phyloP scores from a whole-genome alignment of 228 moss, liverwort and hornwort species.

The Sphagnum magellanicum region DNA sequence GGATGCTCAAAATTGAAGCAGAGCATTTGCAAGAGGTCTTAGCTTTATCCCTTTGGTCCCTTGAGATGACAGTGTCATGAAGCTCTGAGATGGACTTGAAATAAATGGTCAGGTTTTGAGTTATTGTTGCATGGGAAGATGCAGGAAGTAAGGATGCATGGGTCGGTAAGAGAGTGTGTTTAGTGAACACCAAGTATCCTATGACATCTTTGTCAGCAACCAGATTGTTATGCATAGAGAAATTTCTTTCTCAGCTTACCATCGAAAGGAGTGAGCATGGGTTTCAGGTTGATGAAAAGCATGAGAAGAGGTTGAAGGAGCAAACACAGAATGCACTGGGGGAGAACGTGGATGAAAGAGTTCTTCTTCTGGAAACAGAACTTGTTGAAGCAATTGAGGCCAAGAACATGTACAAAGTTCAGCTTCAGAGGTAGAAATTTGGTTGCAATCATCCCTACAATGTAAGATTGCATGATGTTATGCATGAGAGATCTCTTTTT shows the following conservation, averaged over 20 bases:
- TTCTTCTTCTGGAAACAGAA: conserved; percentile 75
- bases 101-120: too few species aligned
- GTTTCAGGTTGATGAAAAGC: conserved; percentile 72
- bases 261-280: not conserved
- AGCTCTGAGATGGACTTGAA: too few species aligned
- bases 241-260: too few species aligned
- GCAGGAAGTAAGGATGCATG: too few species aligned
- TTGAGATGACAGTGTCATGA: too few species aligned
- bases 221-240: not conserved
- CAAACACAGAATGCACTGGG: conserved; percentile 67
- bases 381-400: conserved; percentile 77
- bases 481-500: too few species aligned
- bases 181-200: not conserved
- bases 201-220: conserved; percentile 4
- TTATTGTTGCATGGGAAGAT: too few species aligned
- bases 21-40: conserved; percentile 87
- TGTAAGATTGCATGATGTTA: not conserved
- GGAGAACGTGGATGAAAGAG: conserved; percentile 62
- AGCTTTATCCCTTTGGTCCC: not conserved
- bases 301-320: conserved; percentile 60
- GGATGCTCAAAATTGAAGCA: conserved; percentile 75
- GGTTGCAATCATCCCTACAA: not conserved
- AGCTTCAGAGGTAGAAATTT: conserved; percentile 56
- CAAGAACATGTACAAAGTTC: conserved; percentile 83
- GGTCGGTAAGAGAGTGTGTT: not conserved